Evolutionary conservation across 2,329 filamentous ascomycete species (phyloP).

Genomic region (Thyridium curvatum): DNA sequence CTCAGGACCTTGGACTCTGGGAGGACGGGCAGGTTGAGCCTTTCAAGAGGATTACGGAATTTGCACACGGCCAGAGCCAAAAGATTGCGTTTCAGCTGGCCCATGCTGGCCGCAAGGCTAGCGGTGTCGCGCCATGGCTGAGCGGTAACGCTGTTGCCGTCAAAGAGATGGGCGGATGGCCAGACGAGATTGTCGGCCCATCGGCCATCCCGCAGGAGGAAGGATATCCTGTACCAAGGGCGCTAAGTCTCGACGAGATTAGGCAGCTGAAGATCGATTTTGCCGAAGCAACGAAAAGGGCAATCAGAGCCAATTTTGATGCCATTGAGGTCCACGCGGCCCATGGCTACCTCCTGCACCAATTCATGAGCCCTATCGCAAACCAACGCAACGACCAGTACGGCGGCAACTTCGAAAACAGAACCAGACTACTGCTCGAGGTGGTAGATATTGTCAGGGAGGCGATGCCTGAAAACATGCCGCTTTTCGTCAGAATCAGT

Average conservation of each 20-base stretch:
- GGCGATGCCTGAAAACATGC: slow-evolving; percentile 60
- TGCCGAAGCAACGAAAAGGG: slow-evolving; percentile 43
- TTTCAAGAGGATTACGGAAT: slow-evolving; percentile 26
- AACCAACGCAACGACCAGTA: slow-evolving; percentile 66
- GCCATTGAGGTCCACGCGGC: slow-evolving; percentile 69
- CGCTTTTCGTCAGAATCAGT: slow-evolving; percentile 67
- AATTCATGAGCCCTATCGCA: slow-evolving; percentile 62
- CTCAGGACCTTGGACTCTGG: slow-evolving; percentile 27
- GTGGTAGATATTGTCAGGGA: slow-evolving; percentile 55
- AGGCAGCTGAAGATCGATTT: slow-evolving; percentile 54
- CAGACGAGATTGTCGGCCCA: slow-evolving; percentile 26
- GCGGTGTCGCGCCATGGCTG: slow-evolving; percentile 51
- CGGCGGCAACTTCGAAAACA: slow-evolving; percentile 66
- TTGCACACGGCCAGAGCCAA: slow-evolving; percentile 46
- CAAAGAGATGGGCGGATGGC: slow-evolving; percentile 36
- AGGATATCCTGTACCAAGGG: slow-evolving; percentile 37
- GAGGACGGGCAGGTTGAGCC: slow-evolving; percentile 26
- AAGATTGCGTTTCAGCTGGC: slow-evolving; percentile 65
- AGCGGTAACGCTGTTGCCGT: slow-evolving; percentile 41
- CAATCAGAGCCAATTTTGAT: slow-evolving; percentile 60
- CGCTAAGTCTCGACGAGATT: slow-evolving; percentile 61
- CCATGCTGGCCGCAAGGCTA: slow-evolving; percentile 59
- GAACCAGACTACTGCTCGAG: slow-evolving; percentile 62
- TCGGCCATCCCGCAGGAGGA: slow-evolving; percentile 20
- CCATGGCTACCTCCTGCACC: slow-evolving; percentile 70